Conservation (phyloP, 495 filamentous ascomycete species). For the Neurospora sp. region DNA sequence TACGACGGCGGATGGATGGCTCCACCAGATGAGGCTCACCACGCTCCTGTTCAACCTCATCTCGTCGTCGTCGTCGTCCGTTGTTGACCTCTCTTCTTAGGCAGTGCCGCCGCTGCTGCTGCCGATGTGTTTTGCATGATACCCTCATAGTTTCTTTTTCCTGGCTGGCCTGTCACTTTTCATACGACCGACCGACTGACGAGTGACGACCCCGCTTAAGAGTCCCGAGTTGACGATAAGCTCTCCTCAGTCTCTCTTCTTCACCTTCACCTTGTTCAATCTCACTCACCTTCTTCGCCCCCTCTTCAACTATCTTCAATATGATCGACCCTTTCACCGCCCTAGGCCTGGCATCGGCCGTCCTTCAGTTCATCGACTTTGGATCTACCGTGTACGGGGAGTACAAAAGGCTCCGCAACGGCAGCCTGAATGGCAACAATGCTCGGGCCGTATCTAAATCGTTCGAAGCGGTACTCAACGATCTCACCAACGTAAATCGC, state of each 20-base stretch:
- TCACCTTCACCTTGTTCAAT: neutral
- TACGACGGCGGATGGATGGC: neutral
- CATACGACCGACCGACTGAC: neutral
- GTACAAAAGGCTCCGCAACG: neutral
- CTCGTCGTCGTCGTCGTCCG: neutral
- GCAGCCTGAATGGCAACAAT: neutral
- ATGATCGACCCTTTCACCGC: constrained; percentile 8
- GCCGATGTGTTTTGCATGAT: neutral
- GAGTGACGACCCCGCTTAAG: neutral
- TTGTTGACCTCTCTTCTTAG: neutral
- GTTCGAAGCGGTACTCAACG: neutral
- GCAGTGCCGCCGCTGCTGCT: neutral
- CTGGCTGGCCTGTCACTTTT: neutral
- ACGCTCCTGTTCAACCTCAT: neutral
- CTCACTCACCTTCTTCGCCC: neutral
- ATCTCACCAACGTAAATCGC: neutral
- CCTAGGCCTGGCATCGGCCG: constrained; percentile 8
- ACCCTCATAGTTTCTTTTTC: neutral
- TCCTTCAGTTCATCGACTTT: constrained; percentile 11
- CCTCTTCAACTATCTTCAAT: neutral
- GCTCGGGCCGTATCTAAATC: neutral
- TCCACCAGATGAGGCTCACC: neutral
- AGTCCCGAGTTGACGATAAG: neutral
- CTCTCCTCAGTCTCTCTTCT: neutral
- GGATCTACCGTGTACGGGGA: neutral